phyloP scores from a whole-genome alignment of 768 basidiomycete species.

The Pholiota molesta region DNA sequence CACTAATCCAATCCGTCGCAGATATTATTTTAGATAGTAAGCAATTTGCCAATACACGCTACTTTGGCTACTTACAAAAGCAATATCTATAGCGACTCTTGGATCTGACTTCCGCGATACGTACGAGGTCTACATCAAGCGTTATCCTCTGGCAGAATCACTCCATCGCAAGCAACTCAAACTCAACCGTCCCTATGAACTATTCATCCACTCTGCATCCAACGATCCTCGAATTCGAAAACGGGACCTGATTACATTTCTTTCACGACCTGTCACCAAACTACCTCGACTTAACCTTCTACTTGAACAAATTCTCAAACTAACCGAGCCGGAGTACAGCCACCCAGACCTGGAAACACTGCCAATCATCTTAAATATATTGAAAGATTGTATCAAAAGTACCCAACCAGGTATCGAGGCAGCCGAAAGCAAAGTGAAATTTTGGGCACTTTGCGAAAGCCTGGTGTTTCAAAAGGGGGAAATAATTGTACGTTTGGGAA shows the following conservation, averaged over 20 bases:
- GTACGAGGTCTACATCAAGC: conserved; percentile 85
- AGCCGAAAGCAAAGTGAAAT: conserved; percentile 90
- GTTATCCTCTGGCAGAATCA: conserved; percentile 87
- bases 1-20: conserved; percentile 78
- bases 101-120: conserved; percentile 56
- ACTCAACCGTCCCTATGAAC: conserved; percentile 65
- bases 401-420: conserved; percentile 90
- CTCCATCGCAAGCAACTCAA: conserved; percentile 77
- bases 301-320: conserved; percentile 68
- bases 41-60: conserved; percentile 22
- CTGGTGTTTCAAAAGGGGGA: conserved; percentile 78
- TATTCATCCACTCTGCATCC: conserved; percentile 64
- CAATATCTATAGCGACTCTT: conserved; percentile 38
- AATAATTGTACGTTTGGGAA: conserved; percentile 62
- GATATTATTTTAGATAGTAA: conserved; percentile 84
- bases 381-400: conserved; percentile 77
- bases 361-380: conserved; percentile 68
- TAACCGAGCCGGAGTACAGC: conserved; percentile 63
- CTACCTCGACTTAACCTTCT: conserved; percentile 79
- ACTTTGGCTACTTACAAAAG: background rate
- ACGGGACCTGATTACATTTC: conserved; percentile 79
- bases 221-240: conserved; percentile 69
- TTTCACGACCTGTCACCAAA: conserved; percentile 88
- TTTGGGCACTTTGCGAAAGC: conserved; percentile 80
- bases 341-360: conserved; percentile 81